A percentile compares a stretch with the other conserved stretches of the same genome.
Evolutionary conservation across 2,329 filamentous ascomycete species (phyloP).

Genomic region (Trichoderma afroharzianum): DNA sequence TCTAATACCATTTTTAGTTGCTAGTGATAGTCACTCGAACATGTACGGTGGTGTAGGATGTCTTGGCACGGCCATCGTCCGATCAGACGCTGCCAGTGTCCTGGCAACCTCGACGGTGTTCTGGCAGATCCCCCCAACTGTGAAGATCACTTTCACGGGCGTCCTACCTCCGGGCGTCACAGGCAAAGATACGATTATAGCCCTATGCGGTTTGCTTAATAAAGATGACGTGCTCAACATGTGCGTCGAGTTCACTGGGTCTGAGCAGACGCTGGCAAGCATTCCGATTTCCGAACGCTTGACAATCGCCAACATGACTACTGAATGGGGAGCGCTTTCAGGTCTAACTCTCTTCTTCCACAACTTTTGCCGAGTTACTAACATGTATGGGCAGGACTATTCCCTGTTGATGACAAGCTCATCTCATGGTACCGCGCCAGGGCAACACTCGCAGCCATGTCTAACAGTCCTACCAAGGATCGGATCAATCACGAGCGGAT

Average conservation of each 20-base stretch:
- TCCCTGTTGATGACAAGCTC: slow-evolving; percentile 74
- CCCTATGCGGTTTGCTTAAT: slow-evolving; percentile 80
- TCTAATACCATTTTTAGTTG: slow-evolving; percentile 49
- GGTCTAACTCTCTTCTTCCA: not conserved
- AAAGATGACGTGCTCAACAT: slow-evolving; percentile 80
- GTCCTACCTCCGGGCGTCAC: slow-evolving; percentile 74
- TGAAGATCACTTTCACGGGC: slow-evolving; percentile 74
- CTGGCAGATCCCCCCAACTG: slow-evolving; percentile 85
- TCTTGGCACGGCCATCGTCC: slow-evolving; percentile 75
- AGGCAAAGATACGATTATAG: slow-evolving; percentile 92
- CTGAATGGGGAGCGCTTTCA: slow-evolving; percentile 71
- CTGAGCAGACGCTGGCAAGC: slow-evolving; percentile 69
- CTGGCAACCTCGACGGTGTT: slow-evolving; percentile 81
- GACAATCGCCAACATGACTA: slow-evolving; percentile 76
- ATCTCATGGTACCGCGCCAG: slow-evolving; percentile 72
- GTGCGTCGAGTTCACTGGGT: slow-evolving; percentile 81
- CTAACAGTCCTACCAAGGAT: slow-evolving; percentile 44
- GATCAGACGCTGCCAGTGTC: slow-evolving; percentile 82
- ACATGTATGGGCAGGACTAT: slow-evolving; percentile 37
- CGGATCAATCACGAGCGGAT: slow-evolving; percentile 71
- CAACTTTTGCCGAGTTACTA: slow-evolving; percentile 12
- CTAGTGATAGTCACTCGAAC: slow-evolving; percentile 73
- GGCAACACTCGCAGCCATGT: slow-evolving; percentile 68
- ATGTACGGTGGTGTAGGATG: slow-evolving; percentile 78
- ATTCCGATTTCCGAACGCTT: slow-evolving; percentile 70